Base-by-base conservation (phyloP, 495 filamentous ascomycete genomes). In the Aspergillus mulundensis region DNA sequence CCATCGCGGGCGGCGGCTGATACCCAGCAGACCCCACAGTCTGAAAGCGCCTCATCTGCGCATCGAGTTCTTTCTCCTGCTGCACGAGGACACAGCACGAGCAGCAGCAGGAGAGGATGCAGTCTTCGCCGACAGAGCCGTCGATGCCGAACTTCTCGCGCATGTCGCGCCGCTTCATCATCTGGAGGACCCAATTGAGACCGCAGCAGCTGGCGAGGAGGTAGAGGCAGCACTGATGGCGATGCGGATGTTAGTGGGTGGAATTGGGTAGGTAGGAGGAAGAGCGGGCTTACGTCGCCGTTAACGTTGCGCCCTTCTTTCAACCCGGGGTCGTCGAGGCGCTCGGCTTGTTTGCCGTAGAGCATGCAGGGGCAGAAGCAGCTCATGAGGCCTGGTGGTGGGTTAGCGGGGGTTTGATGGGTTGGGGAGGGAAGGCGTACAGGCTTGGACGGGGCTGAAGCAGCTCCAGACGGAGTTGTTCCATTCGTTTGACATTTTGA, bases 341-440 rank as follows among this genome's bases (percentile, higher is more conserved):
- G 73, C 51, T 75, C 65, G 34, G 68, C 54, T n/a, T 75, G 78
- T 53, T 77, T 73, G 54, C 81, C 82, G 58, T 79, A 74, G 25
- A 77, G 63, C 60, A 81, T 64, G 66, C 83, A 86, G 21, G 82
- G 77, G 52, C 76, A 76, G 61, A 68, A 85, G 46, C 62, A 75
- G 38, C 65, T 66, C 32, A 77, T 54, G 23, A 74, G 52, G 67
- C 79, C 67, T 72, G 34, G 32, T 10, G 32, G 6, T 36, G 8
- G 32, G 32, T 36, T 36, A 44, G 39, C 48, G n/a, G 5, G 34
- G n/a, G 21, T 39, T 39, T 51, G 51, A 8, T 43, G 19, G 42
- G 28, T 38, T 41, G n/a, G 16, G 43, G 42, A 10, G 38, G 40
- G 36, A 19, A 16, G 28, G 18, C 54, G 42, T 23, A 66, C 66